Conservation (phyloP, 129 eudicot species). For the Flaveria trinervia region DNA sequence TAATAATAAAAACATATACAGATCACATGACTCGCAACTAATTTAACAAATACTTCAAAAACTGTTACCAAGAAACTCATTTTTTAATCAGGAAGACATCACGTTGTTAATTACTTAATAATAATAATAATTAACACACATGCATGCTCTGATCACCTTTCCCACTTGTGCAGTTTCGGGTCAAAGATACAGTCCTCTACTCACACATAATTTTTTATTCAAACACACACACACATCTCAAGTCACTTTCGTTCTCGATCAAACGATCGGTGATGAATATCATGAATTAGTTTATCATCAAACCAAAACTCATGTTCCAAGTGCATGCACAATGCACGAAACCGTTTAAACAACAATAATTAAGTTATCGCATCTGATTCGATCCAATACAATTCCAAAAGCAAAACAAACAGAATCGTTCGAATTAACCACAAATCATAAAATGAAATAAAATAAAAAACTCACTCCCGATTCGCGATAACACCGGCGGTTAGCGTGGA, state of each 20-base stretch:
- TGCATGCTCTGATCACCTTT: slow-evolving; percentile 8
- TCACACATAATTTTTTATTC: neutral
- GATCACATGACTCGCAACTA: neutral
- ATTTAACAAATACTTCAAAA: too few relatives aligned
- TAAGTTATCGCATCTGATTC: slow-evolving; percentile 8
- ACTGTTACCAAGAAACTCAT: too few relatives aligned
- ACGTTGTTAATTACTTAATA: too few relatives aligned
- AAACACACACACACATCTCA: neutral
- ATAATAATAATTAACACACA: neutral
- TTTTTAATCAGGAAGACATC: too few relatives aligned
- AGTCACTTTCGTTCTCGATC: too few relatives aligned
- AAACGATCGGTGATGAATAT: too few relatives aligned
- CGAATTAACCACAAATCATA: too few relatives aligned
- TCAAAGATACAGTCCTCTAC: neutral
- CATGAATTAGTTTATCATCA: too few relatives aligned
- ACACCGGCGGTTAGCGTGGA: slow-evolving; percentile 94
- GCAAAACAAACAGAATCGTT: slow-evolving; percentile 2
- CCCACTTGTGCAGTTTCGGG: slow-evolving; percentile 13
- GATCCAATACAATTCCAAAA: neutral
- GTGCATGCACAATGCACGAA: neutral
- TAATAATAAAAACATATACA: neutral
- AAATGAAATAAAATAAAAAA: neutral
- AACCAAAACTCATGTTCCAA: too few relatives aligned
- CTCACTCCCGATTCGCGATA: slow-evolving; percentile 93
- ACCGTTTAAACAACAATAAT: neutral